Percentiles rank a stretch among this genome's conserved stretches.
Evolutionary conservation across 768 basidiomycete genomes (phyloP).

Genomic region (Boletales sp.): DNA sequence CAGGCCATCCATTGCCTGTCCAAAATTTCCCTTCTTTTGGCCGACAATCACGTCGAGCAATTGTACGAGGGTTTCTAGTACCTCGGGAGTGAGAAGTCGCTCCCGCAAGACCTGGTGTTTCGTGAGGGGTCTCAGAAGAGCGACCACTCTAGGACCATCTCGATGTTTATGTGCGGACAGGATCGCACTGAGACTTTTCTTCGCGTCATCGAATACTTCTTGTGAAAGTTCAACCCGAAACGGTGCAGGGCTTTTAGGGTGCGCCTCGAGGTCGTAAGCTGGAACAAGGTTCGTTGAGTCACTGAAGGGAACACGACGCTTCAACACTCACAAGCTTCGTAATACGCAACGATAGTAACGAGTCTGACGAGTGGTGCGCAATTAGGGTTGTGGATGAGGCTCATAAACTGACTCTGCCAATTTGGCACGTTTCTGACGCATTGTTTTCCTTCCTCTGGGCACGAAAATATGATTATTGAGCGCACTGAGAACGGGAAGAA

Average conservation of each 20-base stretch:
- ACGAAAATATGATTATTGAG: neutral
- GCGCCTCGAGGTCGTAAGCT: slow-evolving; percentile 6
- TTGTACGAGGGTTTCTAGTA: slow-evolving; percentile 9
- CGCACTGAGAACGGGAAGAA: neutral
- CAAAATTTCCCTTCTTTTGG: slow-evolving; percentile 4
- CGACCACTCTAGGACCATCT: slow-evolving; percentile 17
- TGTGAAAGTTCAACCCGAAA: neutral
- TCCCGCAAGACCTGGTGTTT: slow-evolving; percentile 12
- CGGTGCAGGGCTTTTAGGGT: neutral
- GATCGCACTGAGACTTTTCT: slow-evolving; percentile 9
- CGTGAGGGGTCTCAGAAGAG: slow-evolving; percentile 21
- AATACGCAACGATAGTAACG: slow-evolving; percentile 20
- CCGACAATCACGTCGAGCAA: slow-evolving; percentile 13
- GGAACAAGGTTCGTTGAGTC: neutral
- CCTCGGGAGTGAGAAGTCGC: slow-evolving; percentile 10
- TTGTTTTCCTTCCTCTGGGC: slow-evolving; percentile 13
- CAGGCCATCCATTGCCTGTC: slow-evolving; percentile 23
- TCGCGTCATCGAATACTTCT: slow-evolving; percentile 11
- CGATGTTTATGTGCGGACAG: slow-evolving; percentile 13
- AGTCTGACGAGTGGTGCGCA: slow-evolving; percentile 19
- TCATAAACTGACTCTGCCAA: slow-evolving; percentile 11
- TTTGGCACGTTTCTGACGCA: slow-evolving; percentile 13
- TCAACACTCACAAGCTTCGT: slow-evolving; percentile 15
- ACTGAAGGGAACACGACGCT: too few relatives aligned
- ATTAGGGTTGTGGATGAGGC: slow-evolving; percentile 6